Conservation (phyloP, 1,284 basidiomycete genomes). For the Exobasidium rhododendri region DNA sequence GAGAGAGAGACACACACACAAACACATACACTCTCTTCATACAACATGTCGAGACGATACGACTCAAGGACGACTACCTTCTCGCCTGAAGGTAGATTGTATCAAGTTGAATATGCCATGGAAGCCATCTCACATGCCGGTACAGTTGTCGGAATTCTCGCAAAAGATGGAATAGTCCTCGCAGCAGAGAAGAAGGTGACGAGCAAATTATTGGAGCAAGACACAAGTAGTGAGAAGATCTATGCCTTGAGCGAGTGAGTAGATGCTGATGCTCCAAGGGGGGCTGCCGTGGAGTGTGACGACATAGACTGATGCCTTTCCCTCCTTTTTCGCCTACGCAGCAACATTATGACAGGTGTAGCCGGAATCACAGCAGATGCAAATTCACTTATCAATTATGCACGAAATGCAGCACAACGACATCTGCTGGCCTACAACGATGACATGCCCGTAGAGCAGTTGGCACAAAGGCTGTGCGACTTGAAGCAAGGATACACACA, state of each 20-base stretch:
- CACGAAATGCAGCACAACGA: constrained; percentile 79
- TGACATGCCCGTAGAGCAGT: constrained; percentile 94
- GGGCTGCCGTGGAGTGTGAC: not conserved
- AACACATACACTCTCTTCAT: too few species aligned
- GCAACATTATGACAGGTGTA: constrained; percentile 91
- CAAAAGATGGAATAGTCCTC: constrained; percentile 84
- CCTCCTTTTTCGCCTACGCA: constrained; percentile 51
- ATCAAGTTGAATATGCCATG: constrained; percentile 94
- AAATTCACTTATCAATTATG: constrained; percentile 94
- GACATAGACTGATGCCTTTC: too few species aligned
- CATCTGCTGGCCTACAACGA: constrained; percentile 90
- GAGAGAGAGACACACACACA: too few species aligned
- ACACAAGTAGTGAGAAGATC: constrained; percentile 90
- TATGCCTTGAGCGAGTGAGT: constrained; percentile 76
- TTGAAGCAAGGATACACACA: constrained; percentile 99
- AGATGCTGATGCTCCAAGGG: not conserved
- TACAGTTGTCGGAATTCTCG: constrained; percentile 88
- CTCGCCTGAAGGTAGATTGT: constrained; percentile 56
- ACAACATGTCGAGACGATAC: constrained; percentile 52
- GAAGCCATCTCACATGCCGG: constrained; percentile 97
- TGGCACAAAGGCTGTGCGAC: constrained; percentile 89
- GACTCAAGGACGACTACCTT: constrained; percentile 52
- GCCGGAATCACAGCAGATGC: constrained; percentile 96
- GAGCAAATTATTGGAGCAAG: constrained; percentile 92
- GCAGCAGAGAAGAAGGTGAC: constrained; percentile 99